These are phyloP conservation scores for slime mould (Dictyostelium discoideum) DNA, from an alignment of 78 protist genomes.

Conservation along the genomic window DNA sequence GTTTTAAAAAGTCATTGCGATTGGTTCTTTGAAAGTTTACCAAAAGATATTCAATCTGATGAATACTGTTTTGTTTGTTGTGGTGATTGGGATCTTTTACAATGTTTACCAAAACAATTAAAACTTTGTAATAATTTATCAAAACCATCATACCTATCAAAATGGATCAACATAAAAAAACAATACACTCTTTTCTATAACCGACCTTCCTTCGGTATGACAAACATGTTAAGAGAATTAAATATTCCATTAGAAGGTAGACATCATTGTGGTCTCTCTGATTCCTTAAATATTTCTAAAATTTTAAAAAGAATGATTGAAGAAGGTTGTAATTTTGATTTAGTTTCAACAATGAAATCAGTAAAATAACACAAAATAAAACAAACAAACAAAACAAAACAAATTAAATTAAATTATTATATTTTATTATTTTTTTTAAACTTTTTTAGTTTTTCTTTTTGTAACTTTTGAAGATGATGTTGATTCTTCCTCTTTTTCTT, in stretches of 20 bases:
- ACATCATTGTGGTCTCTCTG: constrained; percentile 84
- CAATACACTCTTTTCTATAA: neutral
- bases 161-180: constrained; percentile 81
- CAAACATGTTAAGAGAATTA: constrained; percentile 19
- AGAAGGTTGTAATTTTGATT: constrained; percentile 5
- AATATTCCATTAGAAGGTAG: constrained; percentile 73
- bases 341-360: neutral
- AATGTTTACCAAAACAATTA: constrained; percentile 23
- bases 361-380: too few species aligned
- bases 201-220: constrained; percentile 26
- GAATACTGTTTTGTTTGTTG: constrained; percentile 21
- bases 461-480: neutral
- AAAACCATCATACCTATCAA: neutral
- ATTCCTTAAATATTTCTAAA: constrained; percentile 74
- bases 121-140: neutral
- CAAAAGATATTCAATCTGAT: neutral
- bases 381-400: too few species aligned
- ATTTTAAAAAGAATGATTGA: neutral
- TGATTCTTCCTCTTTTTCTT: neutral
- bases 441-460: constrained; percentile 36
- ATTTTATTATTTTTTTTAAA: neutral
- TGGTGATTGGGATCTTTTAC: constrained; percentile 84
- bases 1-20: constrained; percentile 41
- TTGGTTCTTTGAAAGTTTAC: constrained; percentile 40
- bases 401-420: too few species aligned